These are phyloP conservation scores for Ustilago tritici DNA, from an alignment of 1,284 basidiomycete species.

Conservation along the genomic window DNA sequence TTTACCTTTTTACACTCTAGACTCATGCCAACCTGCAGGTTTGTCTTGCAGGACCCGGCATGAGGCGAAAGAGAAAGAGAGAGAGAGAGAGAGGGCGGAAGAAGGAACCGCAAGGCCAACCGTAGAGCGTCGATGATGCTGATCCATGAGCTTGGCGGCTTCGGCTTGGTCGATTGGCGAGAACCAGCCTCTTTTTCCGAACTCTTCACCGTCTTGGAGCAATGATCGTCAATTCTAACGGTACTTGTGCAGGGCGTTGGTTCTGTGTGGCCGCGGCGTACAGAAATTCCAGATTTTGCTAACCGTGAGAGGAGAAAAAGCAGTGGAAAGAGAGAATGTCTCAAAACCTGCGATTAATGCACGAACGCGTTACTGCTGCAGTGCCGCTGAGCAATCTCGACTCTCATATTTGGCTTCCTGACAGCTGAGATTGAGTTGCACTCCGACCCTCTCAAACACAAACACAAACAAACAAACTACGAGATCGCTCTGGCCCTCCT, in stretches of 20 bases:
- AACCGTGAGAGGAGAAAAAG: not conserved
- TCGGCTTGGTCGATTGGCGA: not conserved
- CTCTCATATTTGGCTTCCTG: not conserved
- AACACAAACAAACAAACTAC: not conserved
- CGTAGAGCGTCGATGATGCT: not conserved
- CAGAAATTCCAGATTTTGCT: not conserved
- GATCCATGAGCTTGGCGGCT: not conserved
- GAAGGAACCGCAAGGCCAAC: not conserved
- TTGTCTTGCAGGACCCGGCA: not conserved
- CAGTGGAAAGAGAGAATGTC: slow-evolving; percentile 7
- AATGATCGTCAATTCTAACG: slow-evolving; percentile 1
- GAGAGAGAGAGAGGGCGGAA: not conserved
- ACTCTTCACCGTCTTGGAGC: not conserved
- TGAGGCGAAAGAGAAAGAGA: no score
- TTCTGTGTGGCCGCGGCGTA: not conserved
- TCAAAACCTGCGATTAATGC: slow-evolving; percentile 16
- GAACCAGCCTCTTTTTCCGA: not conserved
- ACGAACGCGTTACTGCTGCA: not conserved
- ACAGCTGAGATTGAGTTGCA: not conserved
- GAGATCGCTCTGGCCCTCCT: not conserved
- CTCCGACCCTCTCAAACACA: slow-evolving; percentile 1
- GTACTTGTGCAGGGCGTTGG: slow-evolving; percentile 8
- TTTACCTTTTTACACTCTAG: not conserved
- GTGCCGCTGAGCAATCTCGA: not conserved
- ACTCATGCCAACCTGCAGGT: not conserved